Evolutionary conservation across 768 basidiomycete species (phyloP).

Genomic region (Kondoa subrosea): DNA sequence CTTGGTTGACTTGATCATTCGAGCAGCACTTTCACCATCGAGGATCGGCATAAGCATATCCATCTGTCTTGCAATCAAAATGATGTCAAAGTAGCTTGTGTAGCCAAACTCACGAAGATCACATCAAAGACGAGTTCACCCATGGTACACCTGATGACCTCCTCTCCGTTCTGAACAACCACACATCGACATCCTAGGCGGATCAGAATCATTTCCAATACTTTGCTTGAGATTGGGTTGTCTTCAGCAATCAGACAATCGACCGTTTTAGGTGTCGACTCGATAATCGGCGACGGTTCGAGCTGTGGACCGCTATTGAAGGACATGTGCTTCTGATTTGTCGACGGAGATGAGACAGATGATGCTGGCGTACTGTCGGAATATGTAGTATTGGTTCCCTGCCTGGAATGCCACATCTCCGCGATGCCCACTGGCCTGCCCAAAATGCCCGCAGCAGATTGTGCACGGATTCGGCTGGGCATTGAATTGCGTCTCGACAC

Average conservation of each 20-base stretch:
- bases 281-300: neutral
- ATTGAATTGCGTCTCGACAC: slow-evolving; percentile 27
- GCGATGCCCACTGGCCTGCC: neutral
- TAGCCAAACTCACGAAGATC: slow-evolving; percentile 22
- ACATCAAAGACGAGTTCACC: slow-evolving; percentile 50
- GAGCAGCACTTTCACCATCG: slow-evolving; percentile 87
- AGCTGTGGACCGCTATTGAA: neutral
- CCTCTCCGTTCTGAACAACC: slow-evolving; percentile 87
- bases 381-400: slow-evolving; percentile 9
- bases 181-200: slow-evolving; percentile 89
- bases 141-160: slow-evolving; percentile 92
- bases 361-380: slow-evolving; percentile 11
- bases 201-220: slow-evolving; percentile 82
- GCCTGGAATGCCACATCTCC: slow-evolving; percentile 8
- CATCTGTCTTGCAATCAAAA: neutral
- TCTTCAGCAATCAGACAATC: slow-evolving; percentile 91
- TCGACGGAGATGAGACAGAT: slow-evolving; percentile 12
- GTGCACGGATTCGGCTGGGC: slow-evolving; percentile 22
- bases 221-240: slow-evolving; percentile 94
- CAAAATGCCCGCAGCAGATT: slow-evolving; percentile 11
- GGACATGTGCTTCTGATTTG: neutral
- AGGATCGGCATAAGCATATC: slow-evolving; percentile 38
- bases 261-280: slow-evolving; percentile 34
- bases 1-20: slow-evolving; percentile 92
- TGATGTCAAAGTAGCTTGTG: neutral